Base-by-base conservation (phyloP, 2,329 filamentous ascomycete species). In the Colletotrichum destructivum region DNA sequence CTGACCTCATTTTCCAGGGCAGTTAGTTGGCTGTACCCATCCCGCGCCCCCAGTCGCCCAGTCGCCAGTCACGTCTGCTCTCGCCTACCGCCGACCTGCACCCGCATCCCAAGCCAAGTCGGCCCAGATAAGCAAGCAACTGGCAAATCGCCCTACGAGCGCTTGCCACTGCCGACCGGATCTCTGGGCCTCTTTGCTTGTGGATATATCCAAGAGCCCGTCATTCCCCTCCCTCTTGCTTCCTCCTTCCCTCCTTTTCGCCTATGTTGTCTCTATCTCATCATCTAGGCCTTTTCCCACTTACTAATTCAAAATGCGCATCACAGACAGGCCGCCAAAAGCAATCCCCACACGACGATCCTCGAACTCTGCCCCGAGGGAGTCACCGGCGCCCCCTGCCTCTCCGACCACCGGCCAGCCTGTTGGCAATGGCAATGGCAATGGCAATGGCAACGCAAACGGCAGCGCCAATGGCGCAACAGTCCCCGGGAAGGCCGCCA, bases 91-190 rank as follows among this genome's bases (percentile, higher is more conserved):
- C 47, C 54, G 52, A 52, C 35, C 64, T 40, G 55, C 63, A 66
- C 49, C 61, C 57, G 51, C 68, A 68, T 21, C 56, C 44, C 69
- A 26, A 57, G 49, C 63, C 65, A 52, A 69, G 69, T 60, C 66
- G 60, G 40, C 66, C 69, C 66, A 64, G 69, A 72, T 72, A 72
- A 72, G 69, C 69, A 72, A 72, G 69, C 66, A 62, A 31, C 42
- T 60, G 47, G 38, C n/a, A 35, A 16, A 35, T 44, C 61, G 46
- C 38, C 51, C 51, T 46, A 42, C 57, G 51, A 63, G 26, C 65
- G 59, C 69, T 71, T 55, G 69, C 64, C 65, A 71, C 59, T 54
- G 54, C 44, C 18, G 52, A 54, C 59, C 54, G 31, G 21, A 69
- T 59, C 46, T 69, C 54, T 63, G 65, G 54, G 59, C 40, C 44